Evolutionary conservation across 345 rosid genomes (phyloP).

Genomic region (Dimocarpus longan): DNA sequence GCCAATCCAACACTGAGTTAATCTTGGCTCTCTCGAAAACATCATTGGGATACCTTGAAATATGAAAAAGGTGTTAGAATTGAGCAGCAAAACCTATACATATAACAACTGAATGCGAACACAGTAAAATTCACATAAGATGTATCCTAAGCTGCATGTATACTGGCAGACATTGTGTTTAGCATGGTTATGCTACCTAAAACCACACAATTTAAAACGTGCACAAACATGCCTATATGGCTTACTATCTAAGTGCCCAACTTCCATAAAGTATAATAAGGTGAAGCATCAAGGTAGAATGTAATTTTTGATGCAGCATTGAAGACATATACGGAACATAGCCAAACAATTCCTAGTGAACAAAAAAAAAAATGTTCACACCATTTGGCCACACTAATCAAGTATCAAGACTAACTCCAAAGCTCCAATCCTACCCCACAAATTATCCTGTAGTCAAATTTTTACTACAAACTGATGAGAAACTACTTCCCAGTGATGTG

Average conservation of each 20-base stretch:
- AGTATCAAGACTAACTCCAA: not conserved
- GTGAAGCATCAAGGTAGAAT: not conserved
- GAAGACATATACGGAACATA: not conserved
- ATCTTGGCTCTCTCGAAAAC: conserved; percentile 77
- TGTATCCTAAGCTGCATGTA: not conserved
- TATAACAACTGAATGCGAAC: not conserved
- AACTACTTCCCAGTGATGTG: conserved; percentile 72
- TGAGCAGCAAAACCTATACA: not conserved
- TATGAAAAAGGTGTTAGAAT: conserved; percentile 8
- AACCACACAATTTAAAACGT: not conserved
- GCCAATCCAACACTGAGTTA: conserved; percentile 87
- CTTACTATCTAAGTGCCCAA: not conserved
- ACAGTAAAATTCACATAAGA: not conserved
- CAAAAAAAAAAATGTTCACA: too few species aligned
- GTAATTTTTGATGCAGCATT: not conserved
- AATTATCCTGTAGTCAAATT: too few species aligned
- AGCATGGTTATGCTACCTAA: not conserved
- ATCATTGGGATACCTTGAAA: conserved; percentile 81
- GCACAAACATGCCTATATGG: not conserved
- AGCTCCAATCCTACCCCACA: not conserved
- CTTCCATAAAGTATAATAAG: not conserved
- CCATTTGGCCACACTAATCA: not conserved
- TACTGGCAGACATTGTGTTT: not conserved
- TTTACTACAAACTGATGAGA: not conserved
- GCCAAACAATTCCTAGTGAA: not conserved